phyloP scores from a whole-genome alignment of 169 alveolate species.

The Plasmodium fragile region DNA sequence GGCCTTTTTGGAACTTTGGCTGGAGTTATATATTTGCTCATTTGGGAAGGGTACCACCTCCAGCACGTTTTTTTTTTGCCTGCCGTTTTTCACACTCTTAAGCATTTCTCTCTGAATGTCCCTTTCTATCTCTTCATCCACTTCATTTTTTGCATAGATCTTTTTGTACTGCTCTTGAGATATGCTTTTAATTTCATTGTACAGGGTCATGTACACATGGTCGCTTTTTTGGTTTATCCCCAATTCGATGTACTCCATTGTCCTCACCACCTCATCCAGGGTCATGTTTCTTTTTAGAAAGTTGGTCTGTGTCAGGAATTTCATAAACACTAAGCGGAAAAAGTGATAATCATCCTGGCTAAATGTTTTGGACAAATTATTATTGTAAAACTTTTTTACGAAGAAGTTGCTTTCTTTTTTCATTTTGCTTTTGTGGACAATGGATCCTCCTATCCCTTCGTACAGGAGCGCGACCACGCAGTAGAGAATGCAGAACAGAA shows the following conservation, averaged over 20 bases:
- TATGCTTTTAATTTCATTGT: conserved; percentile 42
- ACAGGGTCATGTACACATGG: conserved; percentile 13
- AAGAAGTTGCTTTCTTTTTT: conserved; percentile 30
- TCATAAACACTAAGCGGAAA: conserved; percentile 70
- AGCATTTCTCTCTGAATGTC: conserved; percentile 23
- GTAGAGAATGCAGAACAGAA: not conserved
- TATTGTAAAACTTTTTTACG: conserved; percentile 32
- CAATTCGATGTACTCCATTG: conserved; percentile 17
- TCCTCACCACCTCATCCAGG: conserved; percentile 18
- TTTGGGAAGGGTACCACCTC: conserved; percentile 30
- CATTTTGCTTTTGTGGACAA: not conserved
- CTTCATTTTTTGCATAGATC: conserved; percentile 12
- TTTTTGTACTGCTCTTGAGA: conserved; percentile 11
- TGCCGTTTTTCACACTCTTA: conserved; percentile 5
- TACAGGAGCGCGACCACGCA: not conserved
- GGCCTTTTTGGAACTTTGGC: conserved; percentile 2
- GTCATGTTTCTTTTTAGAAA: conserved; percentile 23
- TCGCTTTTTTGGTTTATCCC: conserved; percentile 42
- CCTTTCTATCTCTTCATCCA: conserved; percentile 19
- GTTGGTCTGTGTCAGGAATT: conserved; percentile 2
- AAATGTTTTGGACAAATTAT: conserved; percentile 18
- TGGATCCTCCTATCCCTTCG: not conserved
- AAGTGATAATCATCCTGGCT: conserved; percentile 45
- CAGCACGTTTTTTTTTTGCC: conserved; percentile 4
- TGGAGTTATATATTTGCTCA: not conserved